Conservation (phyloP, 2,329 filamentous ascomycete genomes). For the Chrysoporthe puriensis region DNA sequence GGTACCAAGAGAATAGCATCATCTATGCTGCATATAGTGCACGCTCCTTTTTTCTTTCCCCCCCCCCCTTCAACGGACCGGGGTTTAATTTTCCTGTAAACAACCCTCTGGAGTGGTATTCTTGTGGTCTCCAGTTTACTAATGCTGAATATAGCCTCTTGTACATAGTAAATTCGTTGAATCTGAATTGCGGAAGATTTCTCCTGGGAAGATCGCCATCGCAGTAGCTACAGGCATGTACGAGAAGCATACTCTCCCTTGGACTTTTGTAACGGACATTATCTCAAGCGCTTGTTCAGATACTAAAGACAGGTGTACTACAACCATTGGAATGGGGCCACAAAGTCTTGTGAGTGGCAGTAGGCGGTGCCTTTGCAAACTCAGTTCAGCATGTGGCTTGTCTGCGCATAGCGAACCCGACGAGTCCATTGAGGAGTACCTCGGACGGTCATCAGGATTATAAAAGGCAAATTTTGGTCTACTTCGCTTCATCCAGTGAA, state of each 20-base stretch:
- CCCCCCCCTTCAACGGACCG: too few species aligned
- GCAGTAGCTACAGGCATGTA: neutral
- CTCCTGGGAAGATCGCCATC: neutral
- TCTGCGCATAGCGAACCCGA: constrained; percentile 28
- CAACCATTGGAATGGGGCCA: constrained; percentile 25
- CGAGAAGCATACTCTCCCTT: neutral
- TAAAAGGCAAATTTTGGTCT: constrained; percentile 29
- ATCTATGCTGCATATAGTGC: neutral
- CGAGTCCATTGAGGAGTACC: constrained; percentile 30
- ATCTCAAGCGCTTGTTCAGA: neutral
- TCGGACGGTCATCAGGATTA: constrained; percentile 29
- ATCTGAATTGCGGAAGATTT: neutral
- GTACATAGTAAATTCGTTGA: neutral
- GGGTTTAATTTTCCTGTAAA: neutral
- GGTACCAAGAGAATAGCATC: neutral
- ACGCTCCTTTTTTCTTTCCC: neutral
- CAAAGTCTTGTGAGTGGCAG: neutral
- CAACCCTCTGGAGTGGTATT: neutral
- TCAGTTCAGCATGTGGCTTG: constrained; percentile 5
- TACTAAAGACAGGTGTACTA: constrained; percentile 11
- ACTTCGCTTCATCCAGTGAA: constrained; percentile 27
- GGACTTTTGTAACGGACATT: neutral
- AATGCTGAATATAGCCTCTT: neutral
- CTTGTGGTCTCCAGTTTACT: neutral
- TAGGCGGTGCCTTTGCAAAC: neutral